Evolutionary conservation across 768 basidiomycete species (phyloP).

Genomic region (Suillus variegatus): DNA sequence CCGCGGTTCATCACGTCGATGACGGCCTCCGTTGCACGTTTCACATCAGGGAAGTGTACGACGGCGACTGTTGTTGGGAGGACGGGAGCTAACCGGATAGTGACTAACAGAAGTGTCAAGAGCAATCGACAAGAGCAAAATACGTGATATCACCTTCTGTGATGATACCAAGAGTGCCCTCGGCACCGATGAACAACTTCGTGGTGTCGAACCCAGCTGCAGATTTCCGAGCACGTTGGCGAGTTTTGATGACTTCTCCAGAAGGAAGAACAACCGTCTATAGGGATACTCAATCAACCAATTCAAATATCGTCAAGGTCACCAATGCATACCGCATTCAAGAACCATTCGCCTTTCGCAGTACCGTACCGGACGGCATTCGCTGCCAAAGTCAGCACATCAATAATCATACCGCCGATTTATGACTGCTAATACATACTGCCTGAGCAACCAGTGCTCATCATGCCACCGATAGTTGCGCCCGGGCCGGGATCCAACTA

Average conservation of each 20-base stretch:
- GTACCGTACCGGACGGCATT: slow-evolving; percentile 88
- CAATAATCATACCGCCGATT: neutral
- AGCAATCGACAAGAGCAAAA: neutral
- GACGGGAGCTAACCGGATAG: slow-evolving; percentile 77
- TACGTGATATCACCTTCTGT: slow-evolving; percentile 62
- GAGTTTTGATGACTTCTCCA: slow-evolving; percentile 90
- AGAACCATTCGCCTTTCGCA: slow-evolving; percentile 88
- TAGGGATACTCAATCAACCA: slow-evolving; percentile 1
- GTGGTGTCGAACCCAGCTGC: slow-evolving; percentile 87
- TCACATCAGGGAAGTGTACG: slow-evolving; percentile 78
- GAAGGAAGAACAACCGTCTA: slow-evolving; percentile 89
- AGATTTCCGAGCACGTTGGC: slow-evolving; percentile 75
- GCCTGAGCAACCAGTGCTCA: slow-evolving; percentile 84
- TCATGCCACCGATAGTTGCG: slow-evolving; percentile 85
- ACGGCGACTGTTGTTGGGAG: slow-evolving; percentile 83
- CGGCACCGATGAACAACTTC: slow-evolving; percentile 85
- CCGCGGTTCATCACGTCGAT: slow-evolving; percentile 72
- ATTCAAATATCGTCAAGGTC: neutral
- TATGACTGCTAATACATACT: slow-evolving; percentile 44
- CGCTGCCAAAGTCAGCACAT: slow-evolving; percentile 37
- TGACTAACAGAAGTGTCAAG: slow-evolving; percentile 48
- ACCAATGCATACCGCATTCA: slow-evolving; percentile 62
- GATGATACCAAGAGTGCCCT: slow-evolving; percentile 82
- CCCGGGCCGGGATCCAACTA: slow-evolving; percentile 78
- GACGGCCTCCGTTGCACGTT: slow-evolving; percentile 72